phyloP scores from a whole-genome alignment of 73 alveolate species.

The Symbiodinium natans region DNA sequence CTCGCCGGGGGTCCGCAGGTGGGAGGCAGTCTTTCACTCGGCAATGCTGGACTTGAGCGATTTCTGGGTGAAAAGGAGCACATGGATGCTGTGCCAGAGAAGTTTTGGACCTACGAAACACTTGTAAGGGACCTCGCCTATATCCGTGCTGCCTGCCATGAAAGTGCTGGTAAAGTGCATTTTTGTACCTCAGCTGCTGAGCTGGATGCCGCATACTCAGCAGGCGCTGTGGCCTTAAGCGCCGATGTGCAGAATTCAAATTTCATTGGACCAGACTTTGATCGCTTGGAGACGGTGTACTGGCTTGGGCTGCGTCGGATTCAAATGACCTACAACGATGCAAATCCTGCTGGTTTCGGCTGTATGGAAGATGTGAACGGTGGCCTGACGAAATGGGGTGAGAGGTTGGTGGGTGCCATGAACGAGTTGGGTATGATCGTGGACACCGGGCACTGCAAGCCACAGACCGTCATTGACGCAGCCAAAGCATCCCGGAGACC shows the following conservation, averaged over 20 bases:
- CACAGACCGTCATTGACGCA: constrained; percentile 28
- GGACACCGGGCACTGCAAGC: constrained; percentile 59
- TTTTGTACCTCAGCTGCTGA: constrained; percentile 26
- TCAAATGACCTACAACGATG: constrained; percentile 34
- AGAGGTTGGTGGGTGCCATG: constrained; percentile 20
- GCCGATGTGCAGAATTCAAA: constrained; percentile 21
- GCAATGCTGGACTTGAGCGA: constrained; percentile 33
- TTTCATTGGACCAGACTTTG: constrained; percentile 33
- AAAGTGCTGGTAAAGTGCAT: constrained; percentile 10
- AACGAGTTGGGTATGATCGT: constrained; percentile 48
- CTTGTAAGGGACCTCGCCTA: constrained; percentile 38
- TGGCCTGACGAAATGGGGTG: constrained; percentile 23
- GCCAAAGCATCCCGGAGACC: constrained; percentile 37
- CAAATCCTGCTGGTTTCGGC: constrained; percentile 22
- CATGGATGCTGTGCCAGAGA: not conserved
- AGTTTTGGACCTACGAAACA: constrained; percentile 39
- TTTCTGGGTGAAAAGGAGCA: constrained; percentile 17
- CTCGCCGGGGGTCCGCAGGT: constrained; percentile 43
- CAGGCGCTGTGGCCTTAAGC: constrained; percentile 22
- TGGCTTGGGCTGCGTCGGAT: constrained; percentile 7
- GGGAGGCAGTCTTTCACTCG: constrained; percentile 40
- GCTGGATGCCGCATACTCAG: constrained; percentile 24
- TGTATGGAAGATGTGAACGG: constrained; percentile 58
- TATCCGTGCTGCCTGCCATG: constrained; percentile 27
- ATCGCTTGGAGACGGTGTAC: constrained; percentile 32